Percentiles rank a stretch among this genome's conserved stretches.
Conservation (phyloP, 768 basidiomycete genomes). For the Tulasnella sp. region DNA sequence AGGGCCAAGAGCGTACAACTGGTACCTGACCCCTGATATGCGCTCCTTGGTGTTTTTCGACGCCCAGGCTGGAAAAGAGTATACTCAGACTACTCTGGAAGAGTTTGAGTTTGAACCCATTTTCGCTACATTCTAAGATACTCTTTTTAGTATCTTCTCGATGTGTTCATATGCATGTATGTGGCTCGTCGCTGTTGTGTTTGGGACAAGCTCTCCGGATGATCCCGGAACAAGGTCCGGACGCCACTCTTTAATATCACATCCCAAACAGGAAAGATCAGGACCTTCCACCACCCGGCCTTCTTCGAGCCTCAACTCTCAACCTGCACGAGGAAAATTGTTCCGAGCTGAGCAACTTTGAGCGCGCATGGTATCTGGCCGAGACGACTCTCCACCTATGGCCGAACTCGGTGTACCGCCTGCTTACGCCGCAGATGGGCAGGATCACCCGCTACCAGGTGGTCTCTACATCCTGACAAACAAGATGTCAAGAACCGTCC, state of each 20-base stretch:
- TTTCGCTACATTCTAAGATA: background rate
- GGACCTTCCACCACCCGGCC: background rate
- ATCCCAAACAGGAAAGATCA: background rate
- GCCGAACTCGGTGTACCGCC: background rate
- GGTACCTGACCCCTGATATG: background rate
- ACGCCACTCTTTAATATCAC: background rate
- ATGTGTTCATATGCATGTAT: too few relatives aligned
- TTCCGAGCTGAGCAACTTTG: too few relatives aligned
- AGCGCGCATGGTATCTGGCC: background rate
- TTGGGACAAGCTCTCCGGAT: too few relatives aligned
- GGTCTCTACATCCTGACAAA: background rate
- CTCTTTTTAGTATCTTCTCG: too few relatives aligned
- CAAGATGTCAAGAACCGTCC: background rate
- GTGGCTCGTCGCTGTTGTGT: too few relatives aligned
- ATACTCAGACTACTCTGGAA: background rate
- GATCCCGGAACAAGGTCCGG: too few relatives aligned
- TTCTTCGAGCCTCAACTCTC: background rate
- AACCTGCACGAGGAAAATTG: too few relatives aligned
- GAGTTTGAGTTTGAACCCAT: background rate
- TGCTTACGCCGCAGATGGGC: background rate
- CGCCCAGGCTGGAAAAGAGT: background rate
- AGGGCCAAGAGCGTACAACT: background rate
- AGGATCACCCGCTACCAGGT: background rate
- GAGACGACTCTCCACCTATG: background rate
- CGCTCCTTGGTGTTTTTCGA: background rate